These are phyloP conservation scores for Neurospora sp. DNA, from an alignment of 495 filamentous ascomycete species.

Conservation along the genomic window DNA sequence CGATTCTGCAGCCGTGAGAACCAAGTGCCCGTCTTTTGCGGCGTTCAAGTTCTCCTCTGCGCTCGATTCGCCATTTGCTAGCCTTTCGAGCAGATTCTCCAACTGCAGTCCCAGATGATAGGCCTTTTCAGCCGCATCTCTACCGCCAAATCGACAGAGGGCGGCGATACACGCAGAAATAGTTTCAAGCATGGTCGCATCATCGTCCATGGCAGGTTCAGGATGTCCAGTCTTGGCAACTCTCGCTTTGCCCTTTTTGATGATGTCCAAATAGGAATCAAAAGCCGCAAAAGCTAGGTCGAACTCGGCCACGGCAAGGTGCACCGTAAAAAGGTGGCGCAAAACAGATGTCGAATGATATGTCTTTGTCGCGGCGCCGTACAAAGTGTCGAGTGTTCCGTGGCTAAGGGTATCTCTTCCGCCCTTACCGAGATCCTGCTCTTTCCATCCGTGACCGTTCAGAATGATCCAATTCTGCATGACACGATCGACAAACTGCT, in stretches of 20 bases:
- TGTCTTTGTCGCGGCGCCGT: constrained; percentile 79
- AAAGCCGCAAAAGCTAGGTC: constrained; percentile 78
- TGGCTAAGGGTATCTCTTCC: constrained; percentile 62
- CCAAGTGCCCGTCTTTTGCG: constrained; percentile 23
- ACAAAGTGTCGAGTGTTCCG: constrained; percentile 71
- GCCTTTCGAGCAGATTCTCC: constrained; percentile 46
- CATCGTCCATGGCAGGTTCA: constrained; percentile 66
- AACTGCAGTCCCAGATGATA: constrained; percentile 53
- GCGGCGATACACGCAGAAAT: constrained; percentile 66
- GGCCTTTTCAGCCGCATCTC: constrained; percentile 67
- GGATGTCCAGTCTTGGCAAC: constrained; percentile 63
- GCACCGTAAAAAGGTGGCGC: constrained; percentile 79
- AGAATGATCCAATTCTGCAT: constrained; percentile 77
- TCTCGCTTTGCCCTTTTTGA: constrained; percentile 68
- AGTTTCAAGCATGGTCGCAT: constrained; percentile 63
- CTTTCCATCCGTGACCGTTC: constrained; percentile 61
- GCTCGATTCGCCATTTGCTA: constrained; percentile 15
- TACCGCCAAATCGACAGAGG: constrained; percentile 69
- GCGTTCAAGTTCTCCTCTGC: constrained; percentile 15
- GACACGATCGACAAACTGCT: constrained; percentile 68
- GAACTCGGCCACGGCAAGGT: constrained; percentile 77
- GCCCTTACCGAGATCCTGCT: constrained; percentile 68
- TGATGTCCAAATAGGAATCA: constrained; percentile 79
- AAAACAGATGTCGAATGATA: constrained; percentile 87
- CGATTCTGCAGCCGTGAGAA: constrained; percentile 10